Evolutionary conservation across 2,329 filamentous ascomycete genomes (phyloP), one percentile per base, ranked within the genome.

Genomic region (Hymenoscyphus albidus): DNA sequence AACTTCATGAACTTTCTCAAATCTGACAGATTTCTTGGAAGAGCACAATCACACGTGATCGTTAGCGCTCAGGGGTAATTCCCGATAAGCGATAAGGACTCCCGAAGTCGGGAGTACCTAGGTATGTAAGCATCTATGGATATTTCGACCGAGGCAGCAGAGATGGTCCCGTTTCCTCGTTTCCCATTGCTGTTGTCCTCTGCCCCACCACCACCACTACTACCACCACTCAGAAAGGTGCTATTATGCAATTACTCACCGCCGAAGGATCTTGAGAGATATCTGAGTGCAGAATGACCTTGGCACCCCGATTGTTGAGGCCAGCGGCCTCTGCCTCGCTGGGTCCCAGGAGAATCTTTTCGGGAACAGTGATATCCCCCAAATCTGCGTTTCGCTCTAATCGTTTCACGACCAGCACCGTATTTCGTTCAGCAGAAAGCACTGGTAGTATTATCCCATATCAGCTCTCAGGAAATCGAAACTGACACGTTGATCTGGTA

Each of bases 391-490:
- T 44, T 10, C 14, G 63, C 27, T 44, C 66, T 13, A 64, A 58
- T n/a, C 39, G 27, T 42, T 68, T 70, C 56, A 65, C 59, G n/a
- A 66, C 56, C 5, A 61, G 44, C 32, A 13, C 27, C 1, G 32
- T 35, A 14, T 38, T 67, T 14, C 61, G 42, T 13, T 66, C 40
- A 55, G 38, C 48, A 55, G 58, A 63, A 59, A 56, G 65, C 65
- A 55, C 35, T 7, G 39, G 51, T 27, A 27, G 3, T 27, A 27
- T 27, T 27, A 55, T 10, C 10, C 56, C 48, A 27, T 10, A 51
- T 51, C 22, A 35, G 22, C n/a, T 39, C 39, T 13, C 22, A 13
- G 16, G 5, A 48, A 13, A 22, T 13, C 18, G 14, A 27, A 3
- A 18, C n/a, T 62, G 13, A 40, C 27, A 40, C 10, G 13, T 6